Evolutionary conservation across 2,329 filamentous ascomycete species (phyloP).

Genomic region (Pseudocercospora vitis): DNA sequence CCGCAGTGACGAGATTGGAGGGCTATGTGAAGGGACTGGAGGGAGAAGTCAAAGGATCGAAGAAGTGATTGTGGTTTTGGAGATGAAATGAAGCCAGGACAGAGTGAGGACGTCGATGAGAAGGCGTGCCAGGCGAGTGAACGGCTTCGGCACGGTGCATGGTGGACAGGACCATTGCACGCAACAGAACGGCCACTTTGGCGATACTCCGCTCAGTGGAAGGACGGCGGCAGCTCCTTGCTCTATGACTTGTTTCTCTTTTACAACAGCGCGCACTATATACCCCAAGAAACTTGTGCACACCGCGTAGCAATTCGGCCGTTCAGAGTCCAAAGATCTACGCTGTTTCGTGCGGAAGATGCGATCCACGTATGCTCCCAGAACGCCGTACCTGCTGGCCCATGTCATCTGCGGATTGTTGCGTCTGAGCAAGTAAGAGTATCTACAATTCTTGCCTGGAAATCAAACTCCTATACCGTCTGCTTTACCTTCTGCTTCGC

Average conservation of each 20-base stretch:
- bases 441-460: too few relatives aligned
- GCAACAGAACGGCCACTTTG: too few relatives aligned
- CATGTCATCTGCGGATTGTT: neutral
- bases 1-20: conserved; percentile 81
- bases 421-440: neutral
- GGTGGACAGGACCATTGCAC: too few relatives aligned
- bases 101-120: neutral
- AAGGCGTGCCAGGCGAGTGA: neutral
- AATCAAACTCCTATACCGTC: too few relatives aligned
- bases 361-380: conserved; percentile 1
- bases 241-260: conserved; percentile 16
- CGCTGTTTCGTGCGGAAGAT: conserved; percentile 1
- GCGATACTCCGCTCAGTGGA: too few relatives aligned
- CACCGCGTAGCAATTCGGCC: neutral
- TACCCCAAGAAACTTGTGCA: conserved; percentile 21
- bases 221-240: neutral
- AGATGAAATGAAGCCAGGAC: neutral
- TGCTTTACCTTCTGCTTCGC: conserved; percentile 30
- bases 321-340: conserved; percentile 3
- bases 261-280: conserved; percentile 31
- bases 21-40: conserved; percentile 80
- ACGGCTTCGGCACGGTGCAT: too few relatives aligned
- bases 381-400: neutral
- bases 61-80: conserved; percentile 64
- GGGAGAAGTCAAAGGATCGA: conserved; percentile 66